Conservation (phyloP, 495 filamentous ascomycete species). For the Penicillium crystallinum region DNA sequence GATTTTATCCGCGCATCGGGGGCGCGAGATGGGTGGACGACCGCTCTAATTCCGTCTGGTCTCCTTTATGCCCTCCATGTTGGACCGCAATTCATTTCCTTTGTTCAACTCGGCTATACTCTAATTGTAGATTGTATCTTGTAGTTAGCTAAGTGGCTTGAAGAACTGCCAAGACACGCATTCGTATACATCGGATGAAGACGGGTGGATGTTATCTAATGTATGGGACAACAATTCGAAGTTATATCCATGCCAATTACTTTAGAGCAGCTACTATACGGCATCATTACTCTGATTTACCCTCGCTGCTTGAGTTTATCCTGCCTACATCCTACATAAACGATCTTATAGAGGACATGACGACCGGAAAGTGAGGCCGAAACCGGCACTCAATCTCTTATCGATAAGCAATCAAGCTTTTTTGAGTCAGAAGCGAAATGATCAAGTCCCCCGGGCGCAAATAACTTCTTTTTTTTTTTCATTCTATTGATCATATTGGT, state of each 20-base stretch:
- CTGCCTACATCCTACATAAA: neutral
- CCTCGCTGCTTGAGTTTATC: too few species aligned
- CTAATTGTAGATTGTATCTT: neutral
- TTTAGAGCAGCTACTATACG: neutral
- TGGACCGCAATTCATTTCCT: constrained; percentile 31
- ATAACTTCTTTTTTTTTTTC: constrained; percentile 8
- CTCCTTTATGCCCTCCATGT: constrained; percentile 27
- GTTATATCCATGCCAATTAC: neutral
- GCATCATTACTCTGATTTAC: neutral
- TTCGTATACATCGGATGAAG: neutral
- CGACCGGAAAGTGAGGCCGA: constrained; percentile 24
- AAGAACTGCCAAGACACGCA: neutral
- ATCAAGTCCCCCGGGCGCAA: constrained; percentile 17
- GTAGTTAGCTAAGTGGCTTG: neutral
- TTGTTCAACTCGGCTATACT: constrained; percentile 14
- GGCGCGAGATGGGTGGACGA: constrained; percentile 31
- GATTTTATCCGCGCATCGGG: constrained; percentile 40
- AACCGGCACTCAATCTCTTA: constrained; percentile 36
- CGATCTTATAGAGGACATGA: neutral
- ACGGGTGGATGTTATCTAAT: too few species aligned
- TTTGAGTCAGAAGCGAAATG: constrained; percentile 16
- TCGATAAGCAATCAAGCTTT: constrained; percentile 46
- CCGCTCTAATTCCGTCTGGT: constrained; percentile 26
- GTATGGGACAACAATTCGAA: neutral
- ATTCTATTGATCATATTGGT: constrained; percentile 1